Evolutionary conservation across 352 stramenopile genomes (phyloP), one percentile per base, ranked within the genome.

Genomic region (Phytophthora cryptogea): DNA sequence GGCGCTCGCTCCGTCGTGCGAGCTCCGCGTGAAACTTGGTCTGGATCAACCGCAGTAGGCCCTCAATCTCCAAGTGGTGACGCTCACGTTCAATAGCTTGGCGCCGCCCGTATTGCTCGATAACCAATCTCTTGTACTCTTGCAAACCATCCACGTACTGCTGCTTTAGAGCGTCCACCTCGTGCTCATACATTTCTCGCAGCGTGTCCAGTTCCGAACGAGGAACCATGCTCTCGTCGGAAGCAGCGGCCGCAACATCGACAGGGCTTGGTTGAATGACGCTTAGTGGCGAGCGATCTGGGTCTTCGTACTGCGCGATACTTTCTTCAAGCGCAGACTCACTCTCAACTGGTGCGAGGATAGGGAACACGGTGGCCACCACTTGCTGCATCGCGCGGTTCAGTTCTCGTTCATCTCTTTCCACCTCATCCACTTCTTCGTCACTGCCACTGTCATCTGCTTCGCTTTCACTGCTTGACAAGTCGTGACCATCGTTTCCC

Each of bases 71-170:
- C n/a, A 78, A 35, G 4, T 74, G 75, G 43, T 89, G 79, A n/a
- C 71, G 71, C 33, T 84, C 68, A 49, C 71, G 77, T 37, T 86
- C 75, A 17, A 88, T 70, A 36, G 43, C 63, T 45, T 88, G 82
- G 0, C 76, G 68, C n/a, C 77, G 69, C 36, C 80, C 79, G 43
- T 84, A 89, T 62, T 91, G 82, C 27, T 88, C 77, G 41, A 91
- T 74, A n/a, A 91, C 68, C 7, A 91, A 55, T 5, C 63, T 69
- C 60, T 91, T 91, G 73, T 91, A 91, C 53, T 89, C 82, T 17
- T 81, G 60, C 31, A 91, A 51, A 0, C 71, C 68, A 0, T 68
- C 54, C 13, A 89, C 72, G 44, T 89, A 89, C 55, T 87, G 77
- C 47, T 82, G 67, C 59, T 86, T 87, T 30, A 87, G 66, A 11